These are phyloP conservation scores for Verticillium dahliae DNA, from an alignment of 2,329 filamentous ascomycete species.

Conservation along the genomic window DNA sequence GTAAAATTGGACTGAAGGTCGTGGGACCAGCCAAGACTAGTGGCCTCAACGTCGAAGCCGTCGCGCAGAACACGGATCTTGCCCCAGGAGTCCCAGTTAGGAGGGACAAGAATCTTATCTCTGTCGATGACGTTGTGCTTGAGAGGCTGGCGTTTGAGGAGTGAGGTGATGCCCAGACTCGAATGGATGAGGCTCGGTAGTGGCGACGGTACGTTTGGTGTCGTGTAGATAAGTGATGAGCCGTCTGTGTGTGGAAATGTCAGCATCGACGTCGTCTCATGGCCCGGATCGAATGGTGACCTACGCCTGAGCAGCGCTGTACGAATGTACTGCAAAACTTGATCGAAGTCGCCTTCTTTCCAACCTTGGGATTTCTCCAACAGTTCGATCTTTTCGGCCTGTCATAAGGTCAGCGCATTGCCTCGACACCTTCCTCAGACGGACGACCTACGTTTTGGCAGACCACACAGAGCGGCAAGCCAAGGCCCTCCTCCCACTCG, in stretches of 20 bases:
- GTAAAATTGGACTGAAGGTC: slow-evolving; percentile 62
- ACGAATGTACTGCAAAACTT: slow-evolving; percentile 85
- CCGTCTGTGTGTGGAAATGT: slow-evolving; percentile 55
- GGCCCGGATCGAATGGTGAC: slow-evolving; percentile 20
- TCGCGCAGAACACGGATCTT: slow-evolving; percentile 91
- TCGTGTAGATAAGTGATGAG: slow-evolving; percentile 78
- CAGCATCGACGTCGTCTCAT: slow-evolving; percentile 3
- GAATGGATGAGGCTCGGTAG: slow-evolving; percentile 78
- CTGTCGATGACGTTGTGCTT: slow-evolving; percentile 90
- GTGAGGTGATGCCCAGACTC: slow-evolving; percentile 76
- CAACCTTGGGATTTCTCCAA: slow-evolving; percentile 85
- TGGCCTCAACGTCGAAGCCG: slow-evolving; percentile 82
- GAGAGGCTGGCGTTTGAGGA: slow-evolving; percentile 69
- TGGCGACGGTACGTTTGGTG: slow-evolving; percentile 68
- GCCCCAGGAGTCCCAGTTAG: slow-evolving; percentile 98
- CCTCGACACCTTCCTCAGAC: no score
- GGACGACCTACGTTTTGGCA: slow-evolving; percentile 71
- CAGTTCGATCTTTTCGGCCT: slow-evolving; percentile 84
- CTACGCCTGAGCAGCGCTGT: slow-evolving; percentile 82
- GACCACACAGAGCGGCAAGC: slow-evolving; percentile 85
- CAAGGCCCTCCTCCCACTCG: slow-evolving; percentile 87
- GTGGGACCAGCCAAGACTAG: slow-evolving; percentile 79
- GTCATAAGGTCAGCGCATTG: slow-evolving; percentile 14
- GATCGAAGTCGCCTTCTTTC: slow-evolving; percentile 96
- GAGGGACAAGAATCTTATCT: slow-evolving; percentile 88